phyloP scores from a whole-genome alignment of 163 green algal species.

The Volvox carteri region DNA sequence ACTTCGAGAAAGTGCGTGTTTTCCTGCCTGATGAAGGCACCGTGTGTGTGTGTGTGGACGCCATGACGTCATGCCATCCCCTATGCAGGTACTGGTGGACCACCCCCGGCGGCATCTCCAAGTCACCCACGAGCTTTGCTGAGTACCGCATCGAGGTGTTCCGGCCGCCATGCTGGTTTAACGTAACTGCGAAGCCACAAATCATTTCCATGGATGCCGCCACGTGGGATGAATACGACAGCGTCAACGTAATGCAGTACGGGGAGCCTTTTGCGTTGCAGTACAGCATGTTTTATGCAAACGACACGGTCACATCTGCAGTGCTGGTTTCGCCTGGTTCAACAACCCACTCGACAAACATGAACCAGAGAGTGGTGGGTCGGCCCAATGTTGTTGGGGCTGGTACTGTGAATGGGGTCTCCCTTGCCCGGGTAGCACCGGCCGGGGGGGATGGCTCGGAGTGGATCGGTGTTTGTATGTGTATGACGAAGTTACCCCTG shows the following conservation, averaged over 20 bases:
- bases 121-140: slow-evolving; percentile 34
- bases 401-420: too few relatives aligned
- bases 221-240: slow-evolving; percentile 15
- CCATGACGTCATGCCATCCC: neutral
- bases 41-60: too few relatives aligned
- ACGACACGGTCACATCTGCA: neutral
- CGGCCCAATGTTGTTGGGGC: too few relatives aligned
- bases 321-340: slow-evolving; percentile 48
- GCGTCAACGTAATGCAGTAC: slow-evolving; percentile 50
- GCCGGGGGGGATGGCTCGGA: too few relatives aligned
- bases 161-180: slow-evolving; percentile 40
- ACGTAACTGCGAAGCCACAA: slow-evolving; percentile 16
- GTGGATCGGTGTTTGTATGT: too few relatives aligned
- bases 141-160: slow-evolving; percentile 58
- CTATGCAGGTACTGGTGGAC: slow-evolving; percentile 40
- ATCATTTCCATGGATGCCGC: neutral
- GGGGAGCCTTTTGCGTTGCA: neutral
- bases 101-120: slow-evolving; percentile 36
- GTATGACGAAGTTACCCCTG: too few relatives aligned
- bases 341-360: slow-evolving; percentile 60
- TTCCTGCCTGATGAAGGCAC: too few relatives aligned
- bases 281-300: slow-evolving; percentile 35
- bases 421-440: too few relatives aligned
- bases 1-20: too few relatives aligned
- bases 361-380: slow-evolving; percentile 57